Evolutionary conservation across 1,284 basidiomycete species (phyloP).

Genomic region (Ganoderma meredithae): DNA sequence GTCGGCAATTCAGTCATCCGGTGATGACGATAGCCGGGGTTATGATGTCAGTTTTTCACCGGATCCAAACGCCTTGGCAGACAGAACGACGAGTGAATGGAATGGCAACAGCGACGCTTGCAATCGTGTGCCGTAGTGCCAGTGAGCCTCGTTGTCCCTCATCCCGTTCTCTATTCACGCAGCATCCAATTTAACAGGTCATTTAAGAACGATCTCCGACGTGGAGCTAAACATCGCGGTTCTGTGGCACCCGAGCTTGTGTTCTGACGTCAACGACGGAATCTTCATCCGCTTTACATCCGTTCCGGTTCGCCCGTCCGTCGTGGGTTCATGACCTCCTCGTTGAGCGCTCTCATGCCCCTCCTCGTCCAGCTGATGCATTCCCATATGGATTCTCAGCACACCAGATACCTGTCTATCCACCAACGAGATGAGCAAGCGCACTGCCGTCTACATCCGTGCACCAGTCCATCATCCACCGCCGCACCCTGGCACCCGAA

Average conservation of each 20-base stretch:
- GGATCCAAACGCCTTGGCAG: neutral
- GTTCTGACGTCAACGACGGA: neutral
- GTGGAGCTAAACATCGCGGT: neutral
- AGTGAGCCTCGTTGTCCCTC: neutral
- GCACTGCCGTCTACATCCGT: neutral
- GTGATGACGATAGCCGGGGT: neutral
- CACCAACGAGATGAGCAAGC: neutral
- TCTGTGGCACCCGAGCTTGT: neutral
- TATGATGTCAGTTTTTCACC: neutral
- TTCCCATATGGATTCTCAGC: neutral
- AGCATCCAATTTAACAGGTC: neutral
- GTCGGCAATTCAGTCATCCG: neutral
- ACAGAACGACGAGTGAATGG: neutral
- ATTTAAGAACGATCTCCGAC: neutral
- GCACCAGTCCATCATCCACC: neutral
- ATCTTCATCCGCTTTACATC: neutral
- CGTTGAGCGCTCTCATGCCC: neutral
- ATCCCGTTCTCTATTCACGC: neutral
- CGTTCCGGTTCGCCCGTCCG: conserved; percentile 3
- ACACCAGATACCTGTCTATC: neutral
- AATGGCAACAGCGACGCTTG: neutral
- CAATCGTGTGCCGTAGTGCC: neutral
- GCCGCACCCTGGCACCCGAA: conserved; percentile 7
- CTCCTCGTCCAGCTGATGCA: conserved; percentile 2
- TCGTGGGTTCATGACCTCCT: conserved; percentile 8